These are phyloP conservation scores for Camelina laxa DNA, from an alignment of 345 rosid species.

Conservation along the genomic window DNA sequence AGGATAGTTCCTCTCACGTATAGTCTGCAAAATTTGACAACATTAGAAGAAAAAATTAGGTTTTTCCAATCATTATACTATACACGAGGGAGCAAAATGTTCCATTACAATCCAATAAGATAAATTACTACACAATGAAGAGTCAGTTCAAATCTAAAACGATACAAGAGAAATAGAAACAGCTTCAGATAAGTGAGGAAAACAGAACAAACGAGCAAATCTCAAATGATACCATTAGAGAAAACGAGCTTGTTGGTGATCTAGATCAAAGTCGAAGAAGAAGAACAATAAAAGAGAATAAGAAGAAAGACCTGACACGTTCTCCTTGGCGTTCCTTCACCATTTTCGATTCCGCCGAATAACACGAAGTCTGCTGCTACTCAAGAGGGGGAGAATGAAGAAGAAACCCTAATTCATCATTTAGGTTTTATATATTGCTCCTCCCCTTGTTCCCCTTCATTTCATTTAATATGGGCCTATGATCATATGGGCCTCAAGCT, in stretches of 20 bases:
- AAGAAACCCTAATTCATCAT: background rate
- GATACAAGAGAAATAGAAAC: background rate
- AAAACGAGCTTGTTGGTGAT: background rate
- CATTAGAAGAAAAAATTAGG: background rate
- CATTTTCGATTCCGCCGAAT: constrained; percentile 49
- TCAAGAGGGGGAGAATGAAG: constrained; percentile 9
- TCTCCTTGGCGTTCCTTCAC: constrained; percentile 85
- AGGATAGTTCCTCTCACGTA: constrained; percentile 50
- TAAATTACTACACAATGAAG: constrained; percentile 39
- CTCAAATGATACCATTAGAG: background rate
- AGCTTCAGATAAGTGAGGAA: background rate
- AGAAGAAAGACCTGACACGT: constrained; percentile 54
- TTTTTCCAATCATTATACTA: background rate
- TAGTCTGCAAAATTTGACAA: constrained; percentile 41
- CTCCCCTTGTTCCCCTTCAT: background rate
- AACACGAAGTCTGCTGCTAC: constrained; percentile 11
- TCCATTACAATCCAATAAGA: constrained; percentile 8
- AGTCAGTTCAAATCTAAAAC: background rate
- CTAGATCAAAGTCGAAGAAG: background rate
- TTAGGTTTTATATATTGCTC: constrained; percentile 23
- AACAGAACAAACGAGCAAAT: constrained; percentile 33
- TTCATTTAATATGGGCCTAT: constrained; percentile 6
- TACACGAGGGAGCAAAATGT: background rate
- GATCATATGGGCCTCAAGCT: background rate
- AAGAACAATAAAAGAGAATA: too few relatives aligned